Evolutionary conservation across 2,329 filamentous ascomycete species (phyloP).

Genomic region (Sporothrix curviconia): DNA sequence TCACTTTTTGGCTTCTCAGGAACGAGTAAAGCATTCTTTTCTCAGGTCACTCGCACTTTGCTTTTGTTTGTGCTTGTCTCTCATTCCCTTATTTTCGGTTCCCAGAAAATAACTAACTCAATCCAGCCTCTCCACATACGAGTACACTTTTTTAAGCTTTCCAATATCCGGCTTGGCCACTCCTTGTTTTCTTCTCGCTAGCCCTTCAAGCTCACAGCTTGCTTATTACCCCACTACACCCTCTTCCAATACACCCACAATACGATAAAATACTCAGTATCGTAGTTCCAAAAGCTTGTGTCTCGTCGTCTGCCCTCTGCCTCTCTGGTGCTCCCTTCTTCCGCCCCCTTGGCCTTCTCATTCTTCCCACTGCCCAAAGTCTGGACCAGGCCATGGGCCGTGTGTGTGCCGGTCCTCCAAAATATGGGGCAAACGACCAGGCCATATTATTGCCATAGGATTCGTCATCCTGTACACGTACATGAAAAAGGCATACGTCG

Average conservation of each 20-base stretch:
- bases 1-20: no score
- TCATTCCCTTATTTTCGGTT: not conserved
- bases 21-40: no score
- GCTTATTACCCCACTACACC: not conserved
- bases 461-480: no score
- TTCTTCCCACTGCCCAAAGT: not conserved
- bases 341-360: not conserved
- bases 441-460: no score
- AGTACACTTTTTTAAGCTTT: not conserved
- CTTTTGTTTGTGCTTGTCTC: no score
- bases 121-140: not conserved
- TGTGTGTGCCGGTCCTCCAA: not conserved
- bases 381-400: not conserved
- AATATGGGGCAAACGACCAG: not conserved
- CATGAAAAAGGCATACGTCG: no score
- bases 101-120: not conserved
- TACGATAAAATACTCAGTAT: not conserved
- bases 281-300: not conserved
- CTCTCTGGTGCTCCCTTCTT: not conserved
- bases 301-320: not conserved
- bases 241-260: not conserved
- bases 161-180: not conserved
- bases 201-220: not conserved
- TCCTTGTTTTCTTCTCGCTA: not conserved
- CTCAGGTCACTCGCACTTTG: no score